phyloP scores from a whole-genome alignment of 331 rosid genomes.

The Saraca asoca region DNA sequence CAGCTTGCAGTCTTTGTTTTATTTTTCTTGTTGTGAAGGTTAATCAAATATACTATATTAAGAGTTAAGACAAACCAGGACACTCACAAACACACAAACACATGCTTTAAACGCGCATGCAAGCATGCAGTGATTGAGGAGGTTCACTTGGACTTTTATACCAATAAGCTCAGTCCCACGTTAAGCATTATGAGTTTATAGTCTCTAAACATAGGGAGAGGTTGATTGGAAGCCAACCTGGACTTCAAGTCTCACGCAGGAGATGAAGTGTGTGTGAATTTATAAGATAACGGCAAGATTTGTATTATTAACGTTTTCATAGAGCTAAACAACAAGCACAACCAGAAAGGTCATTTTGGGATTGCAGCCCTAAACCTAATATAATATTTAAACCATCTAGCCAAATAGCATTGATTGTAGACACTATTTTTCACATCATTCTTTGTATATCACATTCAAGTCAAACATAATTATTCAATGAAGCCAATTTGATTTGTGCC shows the following conservation, averaged over 20 bases:
- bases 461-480: too few species aligned
- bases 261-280: too few species aligned
- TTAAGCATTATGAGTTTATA: conserved; percentile 62
- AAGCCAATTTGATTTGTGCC: too few species aligned
- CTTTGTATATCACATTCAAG: too few species aligned
- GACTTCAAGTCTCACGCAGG: too few species aligned
- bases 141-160: conserved; percentile 36
- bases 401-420: conserved; percentile 53
- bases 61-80: conserved; percentile 19
- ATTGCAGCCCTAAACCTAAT: conserved; percentile 42
- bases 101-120: conserved; percentile 82
- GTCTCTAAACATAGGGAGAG: conserved; percentile 53
- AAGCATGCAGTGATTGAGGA: conserved; percentile 48
- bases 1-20: conserved; percentile 13
- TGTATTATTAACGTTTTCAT: too few species aligned
- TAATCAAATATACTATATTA: conserved; percentile 11
- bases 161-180: conserved; percentile 49
- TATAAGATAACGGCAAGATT: too few species aligned
- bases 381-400: conserved; percentile 15
- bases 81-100: conserved; percentile 60
- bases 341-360: conserved; percentile 73
- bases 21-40: neutral
- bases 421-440: too few species aligned
- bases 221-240: too few species aligned
- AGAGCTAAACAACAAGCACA: conserved; percentile 51